Conservation (phyloP, 164 flowering plant genomes). For the Stephania japonica region DNA sequence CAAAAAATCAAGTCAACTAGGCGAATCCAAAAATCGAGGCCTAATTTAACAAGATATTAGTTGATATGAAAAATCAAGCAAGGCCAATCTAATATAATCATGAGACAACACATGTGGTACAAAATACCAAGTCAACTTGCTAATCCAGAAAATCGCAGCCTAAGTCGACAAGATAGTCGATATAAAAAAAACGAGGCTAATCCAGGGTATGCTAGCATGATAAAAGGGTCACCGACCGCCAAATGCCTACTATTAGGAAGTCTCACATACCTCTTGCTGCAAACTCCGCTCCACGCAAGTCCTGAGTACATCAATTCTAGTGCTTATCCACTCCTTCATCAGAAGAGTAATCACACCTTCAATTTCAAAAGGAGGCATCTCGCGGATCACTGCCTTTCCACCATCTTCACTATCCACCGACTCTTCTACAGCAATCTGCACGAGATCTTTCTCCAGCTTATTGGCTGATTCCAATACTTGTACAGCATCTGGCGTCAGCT, state of each 20-base stretch:
- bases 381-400: conserved; percentile 79
- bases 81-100: neutral
- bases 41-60: neutral
- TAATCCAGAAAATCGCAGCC: neutral
- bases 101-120: neutral
- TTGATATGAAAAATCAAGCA: neutral
- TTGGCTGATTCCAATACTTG: conserved; percentile 78
- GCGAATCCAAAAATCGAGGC: neutral
- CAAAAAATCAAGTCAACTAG: neutral
- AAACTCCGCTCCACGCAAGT: conserved; percentile 76
- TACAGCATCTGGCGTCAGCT: conserved; percentile 83
- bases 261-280: conserved; percentile 70
- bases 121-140: neutral
- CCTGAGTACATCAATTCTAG: conserved; percentile 56
- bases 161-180: neutral
- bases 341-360: conserved; percentile 58
- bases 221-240: neutral
- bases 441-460: conserved; percentile 85
- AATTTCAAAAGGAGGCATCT: conserved; percentile 92
- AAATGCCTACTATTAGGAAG: neutral
- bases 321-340: conserved; percentile 64
- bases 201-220: neutral
- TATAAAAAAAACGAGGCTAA: neutral
- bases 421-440: conserved; percentile 89
- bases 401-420: conserved; percentile 94